Base-by-base conservation (phyloP, 345 rosid genomes). In the Lumnitzera littorea region DNA sequence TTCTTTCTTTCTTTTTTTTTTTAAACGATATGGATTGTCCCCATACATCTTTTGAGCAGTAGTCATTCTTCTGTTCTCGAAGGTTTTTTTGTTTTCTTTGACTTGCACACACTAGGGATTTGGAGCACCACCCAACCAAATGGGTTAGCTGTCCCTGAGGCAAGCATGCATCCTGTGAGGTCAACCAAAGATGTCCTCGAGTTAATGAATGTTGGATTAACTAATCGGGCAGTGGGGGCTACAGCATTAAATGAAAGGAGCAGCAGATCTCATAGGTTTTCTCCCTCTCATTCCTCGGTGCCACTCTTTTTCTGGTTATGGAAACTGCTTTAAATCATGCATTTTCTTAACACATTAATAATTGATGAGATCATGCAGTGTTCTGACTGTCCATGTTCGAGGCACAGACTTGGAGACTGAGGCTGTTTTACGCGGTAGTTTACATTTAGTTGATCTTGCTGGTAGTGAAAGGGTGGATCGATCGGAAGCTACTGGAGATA, bases 381-480 rank as follows among this genome's bases (percentile, higher is more conserved):
- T 94, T 75, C 94, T 94, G 53, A 90, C 96, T 48, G 87, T 94
- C 66, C 99, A 94, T 77, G 96, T 90, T 31, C 83, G 78, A 46
- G 99, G 99, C 41, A 76, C 62, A 3, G 97, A 90, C 25, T 60
- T 79, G 75, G 78, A 84, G 73, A 79, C 81, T 56, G 84, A 87
- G 58, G 78, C 91, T 49, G 72, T 86, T 46, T 74, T 94, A 65
- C 95, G 84, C 54, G 97, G 97, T 68, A 84, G 78, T 67, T 79
- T 94, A 29, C 96, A 94, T 69, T 70, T 94, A 72, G 91, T 94
- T 24, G 99, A 94, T 76, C 97, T 94, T 55, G 99, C 99, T 58
- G 99, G 99, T 53, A 90, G 99, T 72, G 99, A 94, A 77, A 80
- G 97, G 66, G 95, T 94, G 63, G 97, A 84, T 74, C 88, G 99